phyloP scores from a whole-genome alignment of 768 basidiomycete genomes.

The Leccinum boreale region DNA sequence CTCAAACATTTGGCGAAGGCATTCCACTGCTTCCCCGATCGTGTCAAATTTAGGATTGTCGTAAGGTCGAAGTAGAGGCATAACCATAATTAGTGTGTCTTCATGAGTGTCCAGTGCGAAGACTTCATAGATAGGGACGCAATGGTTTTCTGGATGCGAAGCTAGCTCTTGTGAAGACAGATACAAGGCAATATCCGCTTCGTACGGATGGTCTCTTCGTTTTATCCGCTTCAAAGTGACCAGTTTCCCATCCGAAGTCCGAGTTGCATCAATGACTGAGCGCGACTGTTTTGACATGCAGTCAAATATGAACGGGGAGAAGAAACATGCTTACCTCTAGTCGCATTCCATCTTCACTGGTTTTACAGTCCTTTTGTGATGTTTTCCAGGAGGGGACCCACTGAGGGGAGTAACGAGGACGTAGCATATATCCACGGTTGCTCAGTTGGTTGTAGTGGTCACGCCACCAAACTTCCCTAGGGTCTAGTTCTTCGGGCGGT shows the following conservation, averaged over 20 bases:
- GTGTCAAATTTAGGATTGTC: conserved; percentile 20
- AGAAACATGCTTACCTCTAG: neutral
- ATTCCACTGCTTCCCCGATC: conserved; percentile 9
- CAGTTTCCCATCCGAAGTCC: no score
- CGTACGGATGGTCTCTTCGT: no score
- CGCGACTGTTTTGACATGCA: no score
- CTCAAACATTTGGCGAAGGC: conserved; percentile 31
- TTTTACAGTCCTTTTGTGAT: neutral
- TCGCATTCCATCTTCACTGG: neutral
- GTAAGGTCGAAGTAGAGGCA: conserved; percentile 34
- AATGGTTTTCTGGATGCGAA: no score
- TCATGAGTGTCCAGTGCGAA: no score
- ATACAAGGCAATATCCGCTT: no score
- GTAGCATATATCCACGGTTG: neutral
- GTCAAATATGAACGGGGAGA: neutral
- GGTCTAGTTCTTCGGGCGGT: no score
- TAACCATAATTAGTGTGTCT: conserved; percentile 15
- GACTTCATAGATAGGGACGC: no score
- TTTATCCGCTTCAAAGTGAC: no score
- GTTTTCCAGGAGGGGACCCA: neutral
- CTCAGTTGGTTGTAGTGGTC: neutral
- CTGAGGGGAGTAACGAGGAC: neutral
- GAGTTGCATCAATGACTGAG: no score
- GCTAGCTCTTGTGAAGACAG: no score
- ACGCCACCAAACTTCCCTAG: no score